Evolutionary conservation across 2,329 filamentous ascomycete genomes (phyloP), one percentile per base, ranked within the genome.

Genomic region (Lecanicillium sp.): DNA sequence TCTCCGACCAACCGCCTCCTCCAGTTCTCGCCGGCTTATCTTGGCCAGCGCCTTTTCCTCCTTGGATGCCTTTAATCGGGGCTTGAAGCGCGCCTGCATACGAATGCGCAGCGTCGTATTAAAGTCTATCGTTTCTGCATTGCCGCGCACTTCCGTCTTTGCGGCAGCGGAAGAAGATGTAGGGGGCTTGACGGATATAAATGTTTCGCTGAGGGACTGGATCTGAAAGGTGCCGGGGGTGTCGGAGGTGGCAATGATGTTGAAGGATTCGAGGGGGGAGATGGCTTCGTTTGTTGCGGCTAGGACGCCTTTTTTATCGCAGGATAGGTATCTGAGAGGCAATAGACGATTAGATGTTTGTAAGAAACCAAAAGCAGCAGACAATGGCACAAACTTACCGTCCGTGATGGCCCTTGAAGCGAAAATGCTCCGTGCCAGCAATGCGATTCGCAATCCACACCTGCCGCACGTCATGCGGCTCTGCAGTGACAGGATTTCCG

Each of bases 71-170:
- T 83, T 85, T 33, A 92, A 61, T 45, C 75, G 75, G 8, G 90
- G 89, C 68, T 95, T 95, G 67, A 94, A 96, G 36, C 85, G 73
- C 16, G 90, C 87, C 65, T 96, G 90, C 89, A 96, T 95, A 38
- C 89, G 83, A 51, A 96, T 76, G 35, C 86, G 74, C 43, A 94
- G 58, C 6, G 80, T 83, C 9, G 85, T 87, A 50, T 74, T 75
- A 53, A 84, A 85, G 4, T 69, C 73, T 36, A 80, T 75, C 8
- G 66, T 63, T 12, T 80, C 76, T 7, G 78, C 82, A 57, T 95
- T 87, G 35, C 86, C 88, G 22, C 86, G 78, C 11, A 94, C 68
- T 48, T 89, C 82, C 1, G 78, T 71, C 1, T 63, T 53, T 1
- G 66, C 63, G 28, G 64, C 68, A 2, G 64, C 52, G 42, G 73